Conservation (phyloP, 2,329 filamentous ascomycete genomes). For the Colletotrichum horii region DNA sequence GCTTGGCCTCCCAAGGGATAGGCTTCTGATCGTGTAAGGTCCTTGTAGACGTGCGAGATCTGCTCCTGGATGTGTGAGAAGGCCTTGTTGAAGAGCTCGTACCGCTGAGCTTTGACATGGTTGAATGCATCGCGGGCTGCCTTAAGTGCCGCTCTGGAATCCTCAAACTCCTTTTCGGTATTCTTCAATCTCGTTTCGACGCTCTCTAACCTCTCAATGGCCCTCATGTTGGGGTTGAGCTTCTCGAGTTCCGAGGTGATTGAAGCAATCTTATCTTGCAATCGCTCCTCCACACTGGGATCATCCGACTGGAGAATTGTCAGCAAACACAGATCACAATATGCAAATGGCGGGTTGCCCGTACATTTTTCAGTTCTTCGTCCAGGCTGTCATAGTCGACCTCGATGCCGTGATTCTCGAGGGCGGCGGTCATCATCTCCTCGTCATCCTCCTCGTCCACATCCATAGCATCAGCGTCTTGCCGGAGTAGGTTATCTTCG, state of each 20-base stretch:
- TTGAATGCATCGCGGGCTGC: constrained; percentile 84
- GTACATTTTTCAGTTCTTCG: constrained; percentile 79
- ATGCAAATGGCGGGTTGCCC: constrained; percentile 30
- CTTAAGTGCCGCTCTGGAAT: constrained; percentile 76
- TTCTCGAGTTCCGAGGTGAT: constrained; percentile 86
- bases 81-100: constrained; percentile 92
- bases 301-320: constrained; percentile 64
- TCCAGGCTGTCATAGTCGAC: constrained; percentile 84
- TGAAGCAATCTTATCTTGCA: constrained; percentile 78
- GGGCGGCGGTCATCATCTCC: constrained; percentile 64
- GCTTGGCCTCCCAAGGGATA: constrained; percentile 90
- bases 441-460: constrained; percentile 74
- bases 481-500: constrained; percentile 78
- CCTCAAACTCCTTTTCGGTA: constrained; percentile 89
- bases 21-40: constrained; percentile 87
- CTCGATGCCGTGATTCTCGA: constrained; percentile 91
- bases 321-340: constrained; percentile 24
- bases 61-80: constrained; percentile 95
- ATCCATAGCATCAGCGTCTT: constrained; percentile 90
- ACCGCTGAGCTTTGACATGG: constrained; percentile 79
- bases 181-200: constrained; percentile 83
- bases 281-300: constrained; percentile 72
- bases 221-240: constrained; percentile 95
- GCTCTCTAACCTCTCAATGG: constrained; percentile 86
- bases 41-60: constrained; percentile 92